Evolutionary conservation across 331 rosid genomes (phyloP).

Genomic region (Quercus lobata): DNA sequence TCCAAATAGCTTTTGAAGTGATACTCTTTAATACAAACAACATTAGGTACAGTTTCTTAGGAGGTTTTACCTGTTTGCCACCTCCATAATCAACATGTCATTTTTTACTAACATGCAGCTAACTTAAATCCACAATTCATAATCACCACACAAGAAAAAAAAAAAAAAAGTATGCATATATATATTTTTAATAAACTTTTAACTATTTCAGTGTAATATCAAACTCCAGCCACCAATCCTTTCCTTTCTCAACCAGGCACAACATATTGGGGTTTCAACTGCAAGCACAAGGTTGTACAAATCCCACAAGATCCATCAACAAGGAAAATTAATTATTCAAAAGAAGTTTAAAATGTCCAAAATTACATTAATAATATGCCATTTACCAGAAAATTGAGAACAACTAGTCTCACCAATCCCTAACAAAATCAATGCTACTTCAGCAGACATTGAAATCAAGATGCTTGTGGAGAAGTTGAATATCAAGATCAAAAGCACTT

Average conservation of each 20-base stretch:
- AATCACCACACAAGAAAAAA: not conserved
- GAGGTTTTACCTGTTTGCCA: too few relatives aligned
- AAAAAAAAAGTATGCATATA: not conserved
- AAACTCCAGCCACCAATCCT: constrained; percentile 49
- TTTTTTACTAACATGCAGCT: not conserved
- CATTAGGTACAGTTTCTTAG: too few relatives aligned
- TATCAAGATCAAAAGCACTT: too few relatives aligned
- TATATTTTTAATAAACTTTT: constrained; percentile 16
- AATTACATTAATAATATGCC: not conserved
- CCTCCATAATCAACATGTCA: too few relatives aligned
- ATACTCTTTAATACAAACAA: too few relatives aligned
- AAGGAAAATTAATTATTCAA: not conserved
- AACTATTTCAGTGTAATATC: constrained; percentile 40
- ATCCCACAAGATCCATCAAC: constrained; percentile 30
- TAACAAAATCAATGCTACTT: constrained; percentile 50
- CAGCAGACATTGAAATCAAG: constrained; percentile 37
- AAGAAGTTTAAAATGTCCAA: not conserved
- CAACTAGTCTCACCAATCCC: constrained; percentile 32
- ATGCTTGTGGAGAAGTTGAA: constrained; percentile 38
- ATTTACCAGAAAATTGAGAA: not conserved
- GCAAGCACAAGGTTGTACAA: constrained; percentile 47
- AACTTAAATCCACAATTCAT: not conserved
- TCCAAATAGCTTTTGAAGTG: too few relatives aligned
- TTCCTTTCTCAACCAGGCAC: constrained; percentile 49
- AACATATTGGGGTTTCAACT: constrained; percentile 40